Evolutionary conservation across 345 rosid species (phyloP).

Genomic region (Eucalyptus virginea): DNA sequence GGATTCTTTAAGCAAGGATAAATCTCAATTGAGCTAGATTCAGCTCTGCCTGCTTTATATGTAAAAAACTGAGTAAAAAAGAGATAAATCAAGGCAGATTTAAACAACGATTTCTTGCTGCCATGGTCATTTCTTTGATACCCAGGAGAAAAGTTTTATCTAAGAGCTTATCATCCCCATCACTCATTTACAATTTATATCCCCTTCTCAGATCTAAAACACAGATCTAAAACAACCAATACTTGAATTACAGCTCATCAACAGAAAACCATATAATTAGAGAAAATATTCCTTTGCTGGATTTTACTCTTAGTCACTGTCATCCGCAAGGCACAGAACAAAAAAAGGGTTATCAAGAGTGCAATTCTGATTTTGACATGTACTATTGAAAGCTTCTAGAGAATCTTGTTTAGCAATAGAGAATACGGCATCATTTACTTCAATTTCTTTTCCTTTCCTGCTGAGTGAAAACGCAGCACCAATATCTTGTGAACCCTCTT

Average conservation of each 20-base stretch:
- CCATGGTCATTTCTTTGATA: background rate
- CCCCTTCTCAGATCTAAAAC: background rate
- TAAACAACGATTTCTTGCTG: background rate
- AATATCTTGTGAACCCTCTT: background rate
- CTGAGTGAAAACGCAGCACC: background rate
- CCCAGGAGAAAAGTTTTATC: background rate
- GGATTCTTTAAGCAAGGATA: background rate
- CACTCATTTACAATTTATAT: background rate
- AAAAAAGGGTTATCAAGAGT: background rate
- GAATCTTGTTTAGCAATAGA: background rate
- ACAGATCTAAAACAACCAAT: background rate
- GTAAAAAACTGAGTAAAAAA: background rate
- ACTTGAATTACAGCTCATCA: background rate
- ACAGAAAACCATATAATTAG: background rate
- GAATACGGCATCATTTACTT: background rate
- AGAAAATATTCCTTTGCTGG: background rate
- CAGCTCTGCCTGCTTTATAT: background rate
- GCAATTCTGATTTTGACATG: background rate
- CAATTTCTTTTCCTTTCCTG: background rate
- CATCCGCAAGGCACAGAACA: background rate
- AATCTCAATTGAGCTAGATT: background rate
- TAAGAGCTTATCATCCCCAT: background rate
- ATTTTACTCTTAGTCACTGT: background rate
- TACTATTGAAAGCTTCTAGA: background rate
- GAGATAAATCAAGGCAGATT: background rate